A percentile compares a stretch with the other conserved stretches of the same genome.
These are phyloP conservation scores for Fonsecaea pedrosoi DNA, from an alignment of 2,329 filamentous ascomycete genomes.

Conservation along the genomic window DNA sequence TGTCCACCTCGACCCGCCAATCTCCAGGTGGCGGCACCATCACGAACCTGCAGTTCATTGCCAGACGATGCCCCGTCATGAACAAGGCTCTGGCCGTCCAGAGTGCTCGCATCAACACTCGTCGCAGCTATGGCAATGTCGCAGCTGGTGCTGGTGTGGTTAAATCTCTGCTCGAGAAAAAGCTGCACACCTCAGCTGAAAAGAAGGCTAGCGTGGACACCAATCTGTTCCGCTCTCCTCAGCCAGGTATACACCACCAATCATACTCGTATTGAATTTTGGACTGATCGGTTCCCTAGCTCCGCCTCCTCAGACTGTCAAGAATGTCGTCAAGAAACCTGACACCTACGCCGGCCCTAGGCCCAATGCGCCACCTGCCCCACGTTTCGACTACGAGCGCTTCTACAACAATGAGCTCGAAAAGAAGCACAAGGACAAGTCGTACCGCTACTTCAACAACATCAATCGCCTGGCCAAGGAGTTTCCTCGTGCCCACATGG, in stretches of 20 bases:
- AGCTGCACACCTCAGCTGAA: constrained; percentile 77
- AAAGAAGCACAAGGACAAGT: constrained; percentile 99
- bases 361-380: constrained; percentile 56
- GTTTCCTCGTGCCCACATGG: constrained; percentile 93
- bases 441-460: constrained; percentile 99
- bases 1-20: constrained; percentile 73
- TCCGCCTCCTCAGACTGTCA: constrained; percentile 31
- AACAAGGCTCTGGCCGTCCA: constrained; percentile 95
- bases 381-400: constrained; percentile 84
- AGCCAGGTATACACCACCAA: constrained; percentile 51
- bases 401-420: constrained; percentile 90
- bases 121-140: constrained; percentile 41
- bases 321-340: constrained; percentile 28
- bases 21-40: constrained; percentile 86
- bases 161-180: constrained; percentile 52
- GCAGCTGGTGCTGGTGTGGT: constrained; percentile 46
- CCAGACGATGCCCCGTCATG: constrained; percentile 97
- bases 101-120: constrained; percentile 50
- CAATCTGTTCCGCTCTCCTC: constrained; percentile 57
- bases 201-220: constrained; percentile 80
- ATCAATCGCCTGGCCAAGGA: constrained; percentile 98
- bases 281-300: constrained; percentile 27
- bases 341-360: constrained; percentile 50
- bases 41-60: constrained; percentile 94
- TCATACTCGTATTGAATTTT: neutral